A percentile compares a stretch with the other conserved stretches of the same genome.
Evolutionary conservation across 495 filamentous ascomycete genomes (phyloP).

Genomic region (Penicillium nucicola): DNA sequence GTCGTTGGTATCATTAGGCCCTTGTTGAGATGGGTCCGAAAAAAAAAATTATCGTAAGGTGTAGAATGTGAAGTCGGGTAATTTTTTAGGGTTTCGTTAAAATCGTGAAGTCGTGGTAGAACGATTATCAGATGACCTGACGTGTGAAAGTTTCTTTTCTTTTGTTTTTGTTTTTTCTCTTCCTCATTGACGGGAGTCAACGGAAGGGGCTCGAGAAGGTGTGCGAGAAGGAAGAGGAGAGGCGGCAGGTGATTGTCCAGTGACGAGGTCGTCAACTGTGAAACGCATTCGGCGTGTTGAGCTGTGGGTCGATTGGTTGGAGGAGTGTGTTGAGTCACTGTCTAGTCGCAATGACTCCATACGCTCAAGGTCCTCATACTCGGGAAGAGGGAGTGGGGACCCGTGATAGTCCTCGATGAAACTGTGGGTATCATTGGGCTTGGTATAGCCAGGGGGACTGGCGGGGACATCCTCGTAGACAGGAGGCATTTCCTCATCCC

Average conservation of each 20-base stretch:
- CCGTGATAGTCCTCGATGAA: constrained; percentile 44
- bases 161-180: neutral
- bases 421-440: constrained; percentile 33
- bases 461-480: constrained; percentile 92
- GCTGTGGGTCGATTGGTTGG: constrained; percentile 14
- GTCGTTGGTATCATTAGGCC: constrained; percentile 1
- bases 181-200: constrained; percentile 20
- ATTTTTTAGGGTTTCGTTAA: constrained; percentile 19
- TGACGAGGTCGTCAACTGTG: constrained; percentile 23
- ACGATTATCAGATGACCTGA: neutral
- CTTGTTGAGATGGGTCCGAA: constrained; percentile 1
- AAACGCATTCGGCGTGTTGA: constrained; percentile 17
- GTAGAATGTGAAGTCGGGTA: constrained; percentile 1
- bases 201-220: constrained; percentile 19
- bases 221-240: constrained; percentile 19
- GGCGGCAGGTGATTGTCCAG: constrained; percentile 15
- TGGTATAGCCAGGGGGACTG: constrained; percentile 76
- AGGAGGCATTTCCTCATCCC: constrained; percentile 95
- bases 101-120: constrained; percentile 23
- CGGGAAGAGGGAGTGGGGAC: constrained; percentile 39
- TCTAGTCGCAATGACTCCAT: constrained; percentile 42
- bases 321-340: constrained; percentile 36
- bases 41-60: constrained; percentile 9
- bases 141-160: neutral
- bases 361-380: constrained; percentile 44